Percentiles rank a stretch among this genome's conserved stretches.
Evolutionary conservation across 2,329 filamentous ascomycete genomes (phyloP).

Genomic region (Uncinocarpus reesii): DNA sequence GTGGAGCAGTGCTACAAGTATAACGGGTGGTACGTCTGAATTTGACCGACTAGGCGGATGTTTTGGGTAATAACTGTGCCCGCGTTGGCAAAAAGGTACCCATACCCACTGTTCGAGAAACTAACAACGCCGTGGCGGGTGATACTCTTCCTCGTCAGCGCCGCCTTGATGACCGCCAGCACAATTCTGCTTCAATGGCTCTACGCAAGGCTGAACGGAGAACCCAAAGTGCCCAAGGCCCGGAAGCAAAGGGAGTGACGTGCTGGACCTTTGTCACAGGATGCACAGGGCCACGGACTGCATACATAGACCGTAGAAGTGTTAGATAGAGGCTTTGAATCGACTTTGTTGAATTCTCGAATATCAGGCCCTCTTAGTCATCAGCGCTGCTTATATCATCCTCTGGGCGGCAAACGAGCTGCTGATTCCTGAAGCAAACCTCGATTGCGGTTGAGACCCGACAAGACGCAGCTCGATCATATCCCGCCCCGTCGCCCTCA

Average conservation of each 20-base stretch:
- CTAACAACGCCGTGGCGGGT: constrained; percentile 56
- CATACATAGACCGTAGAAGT: no score
- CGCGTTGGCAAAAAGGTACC: constrained; percentile 61
- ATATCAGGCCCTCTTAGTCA: no score
- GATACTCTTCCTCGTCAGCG: constrained; percentile 59
- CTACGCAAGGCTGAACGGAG: constrained; percentile 47
- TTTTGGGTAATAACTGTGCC: constrained; percentile 9
- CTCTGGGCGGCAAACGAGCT: neutral
- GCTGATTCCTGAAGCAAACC: neutral
- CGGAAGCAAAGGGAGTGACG: no score
- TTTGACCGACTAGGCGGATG: neutral
- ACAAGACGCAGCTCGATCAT: neutral
- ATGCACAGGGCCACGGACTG: no score
- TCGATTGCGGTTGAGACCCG: neutral
- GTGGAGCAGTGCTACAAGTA: constrained; percentile 49
- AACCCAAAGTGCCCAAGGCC: neutral
- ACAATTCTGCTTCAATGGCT: constrained; percentile 59
- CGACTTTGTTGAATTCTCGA: no score
- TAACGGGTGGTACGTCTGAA: constrained; percentile 50
- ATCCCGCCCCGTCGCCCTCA: neutral
- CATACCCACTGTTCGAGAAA: constrained; percentile 72
- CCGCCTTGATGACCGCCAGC: constrained; percentile 59
- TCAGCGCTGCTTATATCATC: no score
- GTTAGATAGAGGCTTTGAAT: no score
- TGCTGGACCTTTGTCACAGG: no score